Evolutionary conservation across 2,329 filamentous ascomycete genomes (phyloP).

Genomic region (Fusarium sp.): DNA sequence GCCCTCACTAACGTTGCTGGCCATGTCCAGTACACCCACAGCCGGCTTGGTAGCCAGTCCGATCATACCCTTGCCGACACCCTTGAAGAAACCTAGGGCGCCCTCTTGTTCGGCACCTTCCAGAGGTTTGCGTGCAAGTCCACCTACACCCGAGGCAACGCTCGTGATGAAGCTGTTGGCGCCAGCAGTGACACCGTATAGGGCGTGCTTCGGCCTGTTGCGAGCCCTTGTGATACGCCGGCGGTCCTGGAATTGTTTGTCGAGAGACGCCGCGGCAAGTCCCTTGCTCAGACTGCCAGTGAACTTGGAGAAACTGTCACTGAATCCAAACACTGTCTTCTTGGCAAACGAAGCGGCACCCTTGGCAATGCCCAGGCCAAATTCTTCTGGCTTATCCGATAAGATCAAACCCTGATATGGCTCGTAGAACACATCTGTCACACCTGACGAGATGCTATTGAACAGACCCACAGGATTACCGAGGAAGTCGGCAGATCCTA

Average conservation of each 20-base stretch:
- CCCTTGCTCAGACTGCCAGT: conserved; percentile 98
- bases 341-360: conserved; percentile 98
- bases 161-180: conserved; percentile 96
- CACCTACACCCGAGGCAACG: conserved; percentile 92
- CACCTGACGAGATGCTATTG: conserved; percentile 97
- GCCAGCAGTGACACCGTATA: conserved; percentile 95
- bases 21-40: conserved; percentile 96
- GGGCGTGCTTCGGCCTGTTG: conserved; percentile 95
- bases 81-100: conserved; percentile 94
- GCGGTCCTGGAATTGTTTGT: conserved; percentile 98
- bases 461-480: conserved; percentile 98
- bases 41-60: conserved; percentile 97
- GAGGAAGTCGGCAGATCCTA: conserved; percentile 96
- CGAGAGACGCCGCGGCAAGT: conserved; percentile 92
- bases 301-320: conserved; percentile 97
- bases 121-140: conserved; percentile 91
- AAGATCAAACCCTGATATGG: conserved; percentile 98
- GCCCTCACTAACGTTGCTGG: conserved; percentile 96
- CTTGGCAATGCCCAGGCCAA: conserved; percentile 95
- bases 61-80: conserved; percentile 93
- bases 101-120: conserved; percentile 98
- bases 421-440: conserved; percentile 99
- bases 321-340: conserved; percentile 98
- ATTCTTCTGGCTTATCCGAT: conserved; percentile 94
- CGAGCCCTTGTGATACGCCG: conserved; percentile 93